A percentile compares a stretch with the other conserved stretches of the same genome.
Evolutionary conservation across 2,329 filamentous ascomycete genomes (phyloP).

Genomic region (Colletotrichum lentis): DNA sequence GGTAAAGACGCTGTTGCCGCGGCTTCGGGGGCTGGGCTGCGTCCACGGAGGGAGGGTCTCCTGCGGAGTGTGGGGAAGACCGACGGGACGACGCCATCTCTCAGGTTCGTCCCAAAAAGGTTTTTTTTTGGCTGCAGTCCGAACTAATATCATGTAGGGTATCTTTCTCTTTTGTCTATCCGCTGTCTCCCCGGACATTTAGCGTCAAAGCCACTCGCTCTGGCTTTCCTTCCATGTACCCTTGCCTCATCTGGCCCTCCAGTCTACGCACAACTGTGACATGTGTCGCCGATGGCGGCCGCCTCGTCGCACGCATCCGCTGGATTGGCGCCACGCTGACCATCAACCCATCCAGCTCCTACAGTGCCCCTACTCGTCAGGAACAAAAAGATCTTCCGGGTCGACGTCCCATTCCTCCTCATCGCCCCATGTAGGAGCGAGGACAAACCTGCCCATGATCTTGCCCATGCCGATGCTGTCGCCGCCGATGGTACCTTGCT

Average conservation of each 20-base stretch:
- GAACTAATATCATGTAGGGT: constrained; percentile 27
- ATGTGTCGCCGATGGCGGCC: background rate
- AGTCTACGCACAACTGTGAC: background rate
- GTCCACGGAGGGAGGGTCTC: constrained; percentile 28
- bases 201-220: constrained; percentile 14
- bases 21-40: constrained; percentile 7
- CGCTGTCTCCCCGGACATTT: constrained; percentile 1
- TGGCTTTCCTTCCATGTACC: background rate
- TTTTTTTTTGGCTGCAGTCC: constrained; percentile 10
- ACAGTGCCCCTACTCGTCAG: constrained; percentile 5
- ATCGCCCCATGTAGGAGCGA: constrained; percentile 66
- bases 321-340: background rate
- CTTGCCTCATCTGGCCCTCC: background rate
- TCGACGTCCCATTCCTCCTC: constrained; percentile 64
- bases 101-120: constrained; percentile 27
- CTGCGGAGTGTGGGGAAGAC: constrained; percentile 35
- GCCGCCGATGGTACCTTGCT: constrained; percentile 54
- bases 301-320: background rate
- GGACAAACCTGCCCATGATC: constrained; percentile 68
- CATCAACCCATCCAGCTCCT: background rate
- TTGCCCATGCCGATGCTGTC: constrained; percentile 69
- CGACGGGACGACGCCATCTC: constrained; percentile 30
- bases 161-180: constrained; percentile 33
- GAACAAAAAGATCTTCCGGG: constrained; percentile 44
- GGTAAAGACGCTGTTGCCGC: background rate